Conservation (phyloP, 352 stramenopile species). For the Phytophthora brassicae region DNA sequence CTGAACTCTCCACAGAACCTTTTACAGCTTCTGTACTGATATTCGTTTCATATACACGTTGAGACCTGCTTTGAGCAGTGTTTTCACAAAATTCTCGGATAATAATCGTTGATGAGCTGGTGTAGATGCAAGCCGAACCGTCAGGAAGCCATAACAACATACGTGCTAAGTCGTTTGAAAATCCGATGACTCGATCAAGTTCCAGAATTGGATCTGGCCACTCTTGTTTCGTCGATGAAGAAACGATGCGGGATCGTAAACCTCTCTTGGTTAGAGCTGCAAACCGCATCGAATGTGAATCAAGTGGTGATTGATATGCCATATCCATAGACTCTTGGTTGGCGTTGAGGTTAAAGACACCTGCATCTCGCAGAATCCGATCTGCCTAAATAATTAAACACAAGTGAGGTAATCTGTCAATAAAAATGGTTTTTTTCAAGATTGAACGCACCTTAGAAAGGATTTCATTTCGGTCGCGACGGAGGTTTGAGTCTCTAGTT, state of each 20-base stretch:
- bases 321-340: slow-evolving; percentile 11
- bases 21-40: slow-evolving; percentile 18
- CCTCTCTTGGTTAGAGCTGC: slow-evolving; percentile 12
- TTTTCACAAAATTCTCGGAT: slow-evolving; percentile 38
- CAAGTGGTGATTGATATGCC: slow-evolving; percentile 11
- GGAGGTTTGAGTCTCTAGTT: slow-evolving; percentile 35
- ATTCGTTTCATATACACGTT: neutral
- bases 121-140: slow-evolving; percentile 53
- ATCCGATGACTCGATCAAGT: slow-evolving; percentile 60
- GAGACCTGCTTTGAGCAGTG: neutral
- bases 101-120: slow-evolving; percentile 67
- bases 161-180: slow-evolving; percentile 50
- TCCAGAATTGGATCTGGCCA: slow-evolving; percentile 72
- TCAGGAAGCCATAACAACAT: slow-evolving; percentile 55
- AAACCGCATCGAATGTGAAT: slow-evolving; percentile 10
- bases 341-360: slow-evolving; percentile 28
- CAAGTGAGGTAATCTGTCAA: too few species aligned
- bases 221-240: slow-evolving; percentile 41
- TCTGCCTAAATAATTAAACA: slow-evolving; percentile 42
- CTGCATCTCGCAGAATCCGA: slow-evolving; percentile 47
- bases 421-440: neutral
- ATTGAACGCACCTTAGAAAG: slow-evolving; percentile 31
- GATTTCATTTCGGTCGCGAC: slow-evolving; percentile 36
- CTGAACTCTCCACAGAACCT: slow-evolving; percentile 14
- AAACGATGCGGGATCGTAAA: slow-evolving; percentile 13